phyloP scores from a whole-genome alignment of 2,329 filamentous ascomycete genomes.

The Colletotrichum sublineola region DNA sequence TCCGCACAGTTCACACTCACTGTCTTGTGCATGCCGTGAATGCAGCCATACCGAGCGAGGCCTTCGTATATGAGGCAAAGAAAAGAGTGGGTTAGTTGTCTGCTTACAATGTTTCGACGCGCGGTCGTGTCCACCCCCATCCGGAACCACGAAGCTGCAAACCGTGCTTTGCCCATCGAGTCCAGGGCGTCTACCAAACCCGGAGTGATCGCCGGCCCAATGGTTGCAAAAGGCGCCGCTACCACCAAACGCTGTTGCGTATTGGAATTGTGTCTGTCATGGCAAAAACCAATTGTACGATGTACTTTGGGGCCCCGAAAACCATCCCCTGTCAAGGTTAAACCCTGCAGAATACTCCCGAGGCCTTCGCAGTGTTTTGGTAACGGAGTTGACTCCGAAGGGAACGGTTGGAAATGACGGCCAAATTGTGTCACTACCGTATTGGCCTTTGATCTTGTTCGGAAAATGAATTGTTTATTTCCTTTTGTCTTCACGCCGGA shows the following conservation, averaged over 20 bases:
- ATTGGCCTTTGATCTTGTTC: constrained; percentile 70
- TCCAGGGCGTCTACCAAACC: constrained; percentile 75
- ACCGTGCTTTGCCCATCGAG: constrained; percentile 73
- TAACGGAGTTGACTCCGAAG: constrained; percentile 73
- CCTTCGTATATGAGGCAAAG: constrained; percentile 77
- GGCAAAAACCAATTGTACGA: constrained; percentile 69
- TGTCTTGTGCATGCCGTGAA: constrained; percentile 62
- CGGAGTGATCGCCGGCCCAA: constrained; percentile 73
- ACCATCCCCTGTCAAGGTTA: constrained; percentile 71
- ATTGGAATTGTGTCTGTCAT: constrained; percentile 75
- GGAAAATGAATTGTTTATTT: constrained; percentile 70
- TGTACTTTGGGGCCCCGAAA: constrained; percentile 74
- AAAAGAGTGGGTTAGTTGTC: constrained; percentile 78
- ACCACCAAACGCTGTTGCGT: constrained; percentile 75
- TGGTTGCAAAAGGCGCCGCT: constrained; percentile 69
- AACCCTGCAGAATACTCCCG: constrained; percentile 79
- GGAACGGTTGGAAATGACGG: constrained; percentile 79
- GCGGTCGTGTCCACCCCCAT: constrained; percentile 62
- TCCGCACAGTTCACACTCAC: constrained; percentile 59
- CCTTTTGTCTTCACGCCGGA: neutral
- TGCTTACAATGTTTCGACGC: constrained; percentile 70
- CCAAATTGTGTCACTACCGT: constrained; percentile 82
- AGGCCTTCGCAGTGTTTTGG: constrained; percentile 77
- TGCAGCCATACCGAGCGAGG: constrained; percentile 68
- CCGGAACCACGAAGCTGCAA: constrained; percentile 76